Base-by-base conservation (phyloP, 2,329 filamentous ascomycete genomes). In the Thielaviopsis populi region DNA sequence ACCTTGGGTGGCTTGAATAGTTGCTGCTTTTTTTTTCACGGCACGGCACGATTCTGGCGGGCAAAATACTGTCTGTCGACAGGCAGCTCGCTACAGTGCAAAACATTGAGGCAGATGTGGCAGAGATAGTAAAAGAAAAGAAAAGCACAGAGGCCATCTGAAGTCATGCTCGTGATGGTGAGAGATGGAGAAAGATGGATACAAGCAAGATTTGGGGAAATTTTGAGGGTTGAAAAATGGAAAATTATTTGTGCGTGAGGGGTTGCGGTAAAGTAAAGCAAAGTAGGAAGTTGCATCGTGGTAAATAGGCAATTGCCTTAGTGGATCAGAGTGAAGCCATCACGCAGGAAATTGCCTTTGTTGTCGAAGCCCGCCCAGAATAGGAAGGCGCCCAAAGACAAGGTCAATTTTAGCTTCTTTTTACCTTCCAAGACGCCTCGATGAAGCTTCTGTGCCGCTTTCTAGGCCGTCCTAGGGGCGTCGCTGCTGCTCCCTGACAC, bases 361-460 rank as follows among this genome's bases (percentile, higher is more conserved):
- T n/a, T n/a, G n/a, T n/a, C n/a, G n/a, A n/a, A n/a, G n/a, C n/a
- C n/a, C n/a, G n/a, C n/a, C n/a, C n/a, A n/a, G n/a, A n/a, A n/a
- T n/a, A n/a, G n/a, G n/a, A n/a, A n/a, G n/a, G n/a, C n/a, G n/a
- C n/a, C n/a, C 7, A 4, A 37, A 37, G 5, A 37, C 30, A 33
- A 33, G 33, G 33, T 37, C 33, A 6, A 37, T 37, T 6, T 10
- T 37, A 37, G 33, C 33, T 37, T 37, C 33, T 37, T 37, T 7
- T 10, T 37, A 37, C 5, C 33, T 37, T 37, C 33, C 10, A 8
- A 3, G 27, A 56, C 53, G 46, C 53, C 37, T 56, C 53, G 53
- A 56, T 56, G 6, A 37, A 56, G 53, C 53, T 56, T 56, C 53
- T 56, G 53, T 56, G 53, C 53, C 53, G 33, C 53, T 56, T 56